Base-by-base conservation (phyloP, 371 early-diverging fungal genomes). In the Lichtheimia ornata region DNA sequence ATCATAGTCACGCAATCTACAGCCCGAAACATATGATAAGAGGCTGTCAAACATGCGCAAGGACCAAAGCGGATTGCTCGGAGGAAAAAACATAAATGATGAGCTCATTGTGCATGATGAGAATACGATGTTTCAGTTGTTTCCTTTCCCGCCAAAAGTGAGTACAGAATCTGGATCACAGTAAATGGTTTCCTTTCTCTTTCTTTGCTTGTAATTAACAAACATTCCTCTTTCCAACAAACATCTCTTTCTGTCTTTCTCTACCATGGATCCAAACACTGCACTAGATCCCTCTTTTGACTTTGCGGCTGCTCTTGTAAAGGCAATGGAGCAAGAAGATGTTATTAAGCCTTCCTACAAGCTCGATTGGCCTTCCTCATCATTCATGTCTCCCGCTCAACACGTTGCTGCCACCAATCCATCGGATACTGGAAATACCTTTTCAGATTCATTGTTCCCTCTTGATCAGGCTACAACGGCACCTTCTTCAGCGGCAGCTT, bases 121-220 rank as follows among this genome's bases (percentile, higher is more conserved):
- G 47, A 47, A 47, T 47, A 18, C 47, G 18, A 47, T 47, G 47
- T 47, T 47, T 47, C 47, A 47, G 15, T 18, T 22, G n/a, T 47
- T 47, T 47, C 47, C 47, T n/a, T 35, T 35, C 35, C 35, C 35
- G 35, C 35, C 35, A 35, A 35, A 35, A 35, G 35, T 35, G 35
- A 35, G 35, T 35, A 35, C 35, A 35, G 35, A 35, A 35, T 35
- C 35, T 35, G 35, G 35, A 35, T 35, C 35, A 35, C 11, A 11
- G 35, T 35, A 35, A 35, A 35, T 35, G 35, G 35, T 35, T 35
- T 35, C 35, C 35, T 9, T 35, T 35, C 35, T 35, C 35, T 35
- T 18, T 47, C 47, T 47, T 47, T 47, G 47, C 47, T 47, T 47
- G 47, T 47, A n/a, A 47, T 47, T 18, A 47, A 47, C 47, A 47